These are phyloP conservation scores for Trichophyton rubrum DNA, from an alignment of 2,329 filamentous ascomycete species.

Conservation along the genomic window DNA sequence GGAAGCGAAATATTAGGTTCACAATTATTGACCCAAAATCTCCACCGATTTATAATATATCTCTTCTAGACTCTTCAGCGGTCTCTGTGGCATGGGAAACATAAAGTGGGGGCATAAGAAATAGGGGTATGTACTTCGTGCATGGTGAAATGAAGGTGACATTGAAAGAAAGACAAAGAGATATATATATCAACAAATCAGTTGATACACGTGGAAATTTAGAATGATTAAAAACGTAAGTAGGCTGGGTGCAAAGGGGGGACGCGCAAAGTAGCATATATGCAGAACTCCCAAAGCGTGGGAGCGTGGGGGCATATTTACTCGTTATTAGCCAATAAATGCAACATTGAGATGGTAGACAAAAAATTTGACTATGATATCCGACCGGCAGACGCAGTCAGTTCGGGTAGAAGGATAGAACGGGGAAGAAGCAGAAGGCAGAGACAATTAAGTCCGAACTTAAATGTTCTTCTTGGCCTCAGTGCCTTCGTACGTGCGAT, in stretches of 20 bases:
- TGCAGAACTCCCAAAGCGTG: too few relatives aligned
- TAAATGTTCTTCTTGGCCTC: conserved; percentile 28
- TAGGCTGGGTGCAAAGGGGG: too few relatives aligned
- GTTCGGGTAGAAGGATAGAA: not conserved
- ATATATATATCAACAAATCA: not conserved
- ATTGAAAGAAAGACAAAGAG: not conserved
- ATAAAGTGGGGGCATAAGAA: not conserved
- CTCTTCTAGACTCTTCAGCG: not conserved
- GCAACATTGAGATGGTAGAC: not conserved
- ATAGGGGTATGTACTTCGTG: not conserved
- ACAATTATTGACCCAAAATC: not conserved
- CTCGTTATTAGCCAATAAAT: not conserved
- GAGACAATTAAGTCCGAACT: not conserved
- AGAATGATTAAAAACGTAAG: too few relatives aligned
- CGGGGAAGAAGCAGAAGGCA: not conserved
- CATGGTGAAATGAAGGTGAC: not conserved
- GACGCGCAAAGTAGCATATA: too few relatives aligned
- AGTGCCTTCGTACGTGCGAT: conserved; percentile 30
- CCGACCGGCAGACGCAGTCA: conserved; percentile 10
- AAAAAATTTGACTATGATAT: conserved; percentile 2
- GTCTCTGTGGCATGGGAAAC: not conserved
- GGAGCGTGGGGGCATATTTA: not conserved
- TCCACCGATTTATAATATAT: not conserved
- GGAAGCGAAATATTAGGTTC: not conserved
- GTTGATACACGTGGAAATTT: too few relatives aligned